Evolutionary conservation across 75 land plant species (phyloP).

Genomic region (Pinus tabuliformis): DNA sequence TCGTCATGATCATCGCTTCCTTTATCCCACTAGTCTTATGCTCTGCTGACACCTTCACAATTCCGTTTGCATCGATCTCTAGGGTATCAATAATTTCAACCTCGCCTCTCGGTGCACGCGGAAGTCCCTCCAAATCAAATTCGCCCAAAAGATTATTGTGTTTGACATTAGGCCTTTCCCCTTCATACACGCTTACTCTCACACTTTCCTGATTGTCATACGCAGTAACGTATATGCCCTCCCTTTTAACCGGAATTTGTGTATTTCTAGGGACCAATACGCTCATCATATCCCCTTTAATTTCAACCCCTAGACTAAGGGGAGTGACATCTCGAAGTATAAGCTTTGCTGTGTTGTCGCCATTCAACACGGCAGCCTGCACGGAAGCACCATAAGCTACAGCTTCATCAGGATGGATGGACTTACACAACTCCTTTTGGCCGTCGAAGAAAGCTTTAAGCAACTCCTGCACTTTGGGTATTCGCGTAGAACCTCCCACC

Average conservation of each 20-base stretch:
- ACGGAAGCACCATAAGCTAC: conserved; percentile 24
- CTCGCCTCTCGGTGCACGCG: conserved; percentile 14
- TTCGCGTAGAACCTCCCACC: too few species aligned
- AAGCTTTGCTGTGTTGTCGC: conserved; percentile 12
- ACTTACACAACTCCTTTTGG: conserved; percentile 15
- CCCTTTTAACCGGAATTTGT: conserved; percentile 32
- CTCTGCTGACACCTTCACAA: conserved; percentile 24
- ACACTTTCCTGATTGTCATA: conserved; percentile 19
- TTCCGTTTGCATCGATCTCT: conserved; percentile 12
- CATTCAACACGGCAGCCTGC: conserved; percentile 24
- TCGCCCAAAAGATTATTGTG: conserved; percentile 26
- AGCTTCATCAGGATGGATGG: conserved; percentile 19
- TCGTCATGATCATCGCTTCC: too few species aligned
- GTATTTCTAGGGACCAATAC: conserved; percentile 34
- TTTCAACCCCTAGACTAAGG: conserved; percentile 17
- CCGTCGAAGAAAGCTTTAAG: conserved; percentile 21
- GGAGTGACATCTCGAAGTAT: conserved; percentile 24
- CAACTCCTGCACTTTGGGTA: neutral
- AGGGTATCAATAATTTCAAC: neutral
- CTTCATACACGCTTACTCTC: conserved; percentile 22
- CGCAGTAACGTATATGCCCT: neutral
- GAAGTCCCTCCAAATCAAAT: conserved; percentile 21
- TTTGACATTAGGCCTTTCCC: conserved; percentile 21
- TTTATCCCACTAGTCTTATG: too few species aligned
- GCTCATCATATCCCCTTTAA: conserved; percentile 21